phyloP scores from a whole-genome alignment of 305 asterid species.

The Petunia hybrid region DNA sequence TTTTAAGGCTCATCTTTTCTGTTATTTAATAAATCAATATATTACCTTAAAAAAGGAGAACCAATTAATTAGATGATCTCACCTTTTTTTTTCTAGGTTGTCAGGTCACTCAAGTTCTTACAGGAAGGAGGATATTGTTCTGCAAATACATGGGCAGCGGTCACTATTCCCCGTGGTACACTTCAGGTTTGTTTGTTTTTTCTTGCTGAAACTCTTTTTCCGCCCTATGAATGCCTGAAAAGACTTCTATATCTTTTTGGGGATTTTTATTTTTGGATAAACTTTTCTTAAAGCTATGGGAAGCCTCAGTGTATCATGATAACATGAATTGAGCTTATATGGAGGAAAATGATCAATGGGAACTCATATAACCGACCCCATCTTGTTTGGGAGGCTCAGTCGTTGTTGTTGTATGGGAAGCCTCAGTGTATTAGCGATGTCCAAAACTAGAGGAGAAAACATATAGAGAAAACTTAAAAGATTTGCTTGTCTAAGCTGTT shows the following conservation, averaged over 20 bases:
- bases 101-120: constrained; percentile 83
- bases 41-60: no score
- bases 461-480: no score
- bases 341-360: no score
- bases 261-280: background rate
- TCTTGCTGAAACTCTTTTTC: constrained; percentile 38
- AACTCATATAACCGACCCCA: no score
- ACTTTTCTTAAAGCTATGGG: background rate
- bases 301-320: background rate
- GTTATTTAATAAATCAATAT: background rate
- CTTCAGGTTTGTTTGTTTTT: constrained; percentile 89
- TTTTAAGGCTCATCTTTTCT: constrained; percentile 1
- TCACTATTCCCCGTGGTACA: constrained; percentile 97
- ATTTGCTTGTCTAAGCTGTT: no score
- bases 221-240: constrained; percentile 31
- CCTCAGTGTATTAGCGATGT: no score
- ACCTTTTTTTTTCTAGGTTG: constrained; percentile 63
- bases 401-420: no score
- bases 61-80: background rate
- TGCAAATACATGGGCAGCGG: constrained; percentile 73
- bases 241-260: constrained; percentile 8
- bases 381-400: no score
- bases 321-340: no score
- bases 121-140: constrained; percentile 71
- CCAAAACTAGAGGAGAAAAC: no score